Conservation (phyloP, 257 asterid species). For the Parsonsia alboflavescens region DNA sequence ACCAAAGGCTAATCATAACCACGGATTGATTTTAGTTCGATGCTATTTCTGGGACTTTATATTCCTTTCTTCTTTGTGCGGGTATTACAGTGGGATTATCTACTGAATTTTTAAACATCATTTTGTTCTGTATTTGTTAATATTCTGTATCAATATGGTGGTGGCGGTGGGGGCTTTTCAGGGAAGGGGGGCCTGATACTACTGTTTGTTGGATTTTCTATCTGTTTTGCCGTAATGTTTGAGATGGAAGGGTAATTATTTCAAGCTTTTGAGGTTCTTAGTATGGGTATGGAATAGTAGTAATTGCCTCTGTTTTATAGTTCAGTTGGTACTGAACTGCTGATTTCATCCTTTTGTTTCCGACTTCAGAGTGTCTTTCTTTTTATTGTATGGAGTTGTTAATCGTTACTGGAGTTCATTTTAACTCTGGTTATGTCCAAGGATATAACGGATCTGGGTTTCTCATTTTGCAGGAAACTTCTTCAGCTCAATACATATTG, state of each 20-base stretch:
- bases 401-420: neutral
- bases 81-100: neutral
- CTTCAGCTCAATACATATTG: conserved; percentile 85
- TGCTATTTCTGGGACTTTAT: neutral
- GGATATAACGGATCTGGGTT: neutral
- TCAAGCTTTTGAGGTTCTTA: neutral
- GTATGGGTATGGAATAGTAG: neutral
- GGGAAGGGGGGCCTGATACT: neutral
- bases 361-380: neutral
- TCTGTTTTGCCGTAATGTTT: neutral
- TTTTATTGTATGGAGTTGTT: neutral
- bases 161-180: no score
- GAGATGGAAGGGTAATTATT: neutral
- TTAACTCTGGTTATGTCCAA: neutral
- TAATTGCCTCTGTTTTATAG: neutral
- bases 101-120: neutral
- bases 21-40: neutral
- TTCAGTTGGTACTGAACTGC: neutral
- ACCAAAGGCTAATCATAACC: neutral
- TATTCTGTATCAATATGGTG: neutral
- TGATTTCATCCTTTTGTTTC: neutral
- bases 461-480: conserved; percentile 50
- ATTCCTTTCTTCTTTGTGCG: neutral
- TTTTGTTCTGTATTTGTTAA: neutral
- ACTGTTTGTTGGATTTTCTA: neutral